phyloP scores from a whole-genome alignment of 2,329 filamentous ascomycete genomes.

The Colletotrichum sp. region DNA sequence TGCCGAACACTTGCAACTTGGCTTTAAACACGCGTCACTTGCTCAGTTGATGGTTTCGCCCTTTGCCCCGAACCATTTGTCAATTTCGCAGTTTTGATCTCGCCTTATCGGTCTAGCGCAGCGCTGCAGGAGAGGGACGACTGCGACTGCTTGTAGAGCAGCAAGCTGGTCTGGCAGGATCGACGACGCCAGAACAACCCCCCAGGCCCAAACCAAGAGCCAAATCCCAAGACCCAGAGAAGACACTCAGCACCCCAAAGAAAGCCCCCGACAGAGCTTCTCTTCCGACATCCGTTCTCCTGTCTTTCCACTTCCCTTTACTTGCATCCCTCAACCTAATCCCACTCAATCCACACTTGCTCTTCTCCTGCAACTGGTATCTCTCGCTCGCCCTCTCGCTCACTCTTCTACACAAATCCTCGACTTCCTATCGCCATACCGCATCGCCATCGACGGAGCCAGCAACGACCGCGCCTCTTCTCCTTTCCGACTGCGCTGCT shows the following conservation, averaged over 20 bases:
- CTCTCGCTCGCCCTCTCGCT: neutral
- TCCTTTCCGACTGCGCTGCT: neutral
- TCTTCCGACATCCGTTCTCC: neutral
- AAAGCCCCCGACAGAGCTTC: constrained; percentile 4
- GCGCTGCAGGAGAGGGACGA: constrained; percentile 12
- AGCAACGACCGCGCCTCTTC: neutral
- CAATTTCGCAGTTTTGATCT: constrained; percentile 11
- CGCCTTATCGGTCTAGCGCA: constrained; percentile 21
- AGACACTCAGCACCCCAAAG: neutral
- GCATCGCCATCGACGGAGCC: neutral
- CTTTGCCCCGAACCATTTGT: constrained; percentile 18
- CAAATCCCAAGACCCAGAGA: neutral
- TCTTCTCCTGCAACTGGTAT: neutral
- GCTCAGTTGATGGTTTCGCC: constrained; percentile 21
- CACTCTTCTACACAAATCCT: neutral
- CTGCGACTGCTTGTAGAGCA: neutral
- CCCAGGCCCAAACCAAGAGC: neutral
- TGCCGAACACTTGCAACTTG: constrained; percentile 11
- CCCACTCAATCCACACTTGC: neutral
- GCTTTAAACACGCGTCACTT: neutral
- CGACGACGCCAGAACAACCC: constrained; percentile 12
- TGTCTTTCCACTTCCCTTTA: neutral
- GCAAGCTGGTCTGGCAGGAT: constrained; percentile 6
- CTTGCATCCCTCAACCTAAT: neutral
- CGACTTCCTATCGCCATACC: neutral